phyloP scores from a whole-genome alignment of 257 asterid genomes.

The Fraxinus cuspidata region DNA sequence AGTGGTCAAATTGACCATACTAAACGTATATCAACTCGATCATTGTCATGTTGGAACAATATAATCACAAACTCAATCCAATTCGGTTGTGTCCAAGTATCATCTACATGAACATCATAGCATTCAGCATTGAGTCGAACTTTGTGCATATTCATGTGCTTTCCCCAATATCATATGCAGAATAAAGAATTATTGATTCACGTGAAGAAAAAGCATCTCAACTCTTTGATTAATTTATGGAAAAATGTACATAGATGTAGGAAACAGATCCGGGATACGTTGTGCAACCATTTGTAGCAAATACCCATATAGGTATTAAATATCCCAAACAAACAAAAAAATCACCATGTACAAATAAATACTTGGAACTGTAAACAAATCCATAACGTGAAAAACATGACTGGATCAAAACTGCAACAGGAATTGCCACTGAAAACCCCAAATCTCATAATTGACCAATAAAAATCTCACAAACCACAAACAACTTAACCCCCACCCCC shows the following conservation, averaged over 20 bases:
- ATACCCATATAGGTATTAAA: not conserved
- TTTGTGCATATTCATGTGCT: not conserved
- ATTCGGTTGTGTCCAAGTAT: not conserved
- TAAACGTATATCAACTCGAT: too few relatives aligned
- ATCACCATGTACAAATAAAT: conserved; percentile 25
- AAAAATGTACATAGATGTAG: not conserved
- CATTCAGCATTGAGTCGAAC: too few relatives aligned
- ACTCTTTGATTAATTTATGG: too few relatives aligned
- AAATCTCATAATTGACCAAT: conserved; percentile 26
- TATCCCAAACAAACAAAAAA: conserved; percentile 25
- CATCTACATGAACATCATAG: too few relatives aligned
- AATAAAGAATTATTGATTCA: not conserved
- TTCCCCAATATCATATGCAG: not conserved
- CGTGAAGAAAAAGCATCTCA: too few relatives aligned
- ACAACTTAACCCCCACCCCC: conserved; percentile 18
- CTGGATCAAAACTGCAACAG: conserved; percentile 57
- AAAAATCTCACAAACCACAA: conserved; percentile 34
- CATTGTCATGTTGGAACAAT: too few relatives aligned
- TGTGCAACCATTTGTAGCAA: not conserved
- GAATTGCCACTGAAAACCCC: conserved; percentile 35
- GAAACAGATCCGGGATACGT: not conserved
- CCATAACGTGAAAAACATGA: conserved; percentile 14
- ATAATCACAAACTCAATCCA: too few relatives aligned
- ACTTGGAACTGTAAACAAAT: conserved; percentile 10
- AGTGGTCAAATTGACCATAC: too few relatives aligned